These are phyloP conservation scores for Lactarius evosmus DNA, from an alignment of 768 basidiomycete species.

Conservation along the genomic window DNA sequence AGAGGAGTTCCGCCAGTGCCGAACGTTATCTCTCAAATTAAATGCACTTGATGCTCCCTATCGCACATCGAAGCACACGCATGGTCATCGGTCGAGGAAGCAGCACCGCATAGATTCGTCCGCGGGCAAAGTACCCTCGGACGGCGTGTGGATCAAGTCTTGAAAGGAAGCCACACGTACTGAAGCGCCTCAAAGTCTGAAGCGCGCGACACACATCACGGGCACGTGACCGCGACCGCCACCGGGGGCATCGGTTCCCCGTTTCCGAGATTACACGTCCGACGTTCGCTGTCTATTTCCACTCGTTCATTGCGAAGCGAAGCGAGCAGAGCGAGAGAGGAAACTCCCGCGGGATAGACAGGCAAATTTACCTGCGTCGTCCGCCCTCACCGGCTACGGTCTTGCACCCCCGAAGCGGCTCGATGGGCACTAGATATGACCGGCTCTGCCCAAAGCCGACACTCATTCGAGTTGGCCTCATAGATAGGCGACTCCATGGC, in stretches of 20 bases:
- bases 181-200: background rate
- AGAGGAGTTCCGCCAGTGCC: background rate
- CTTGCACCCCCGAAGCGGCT: background rate
- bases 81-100: background rate
- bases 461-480: too few relatives aligned
- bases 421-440: background rate
- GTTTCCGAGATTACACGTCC: background rate
- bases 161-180: background rate
- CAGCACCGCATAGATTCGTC: background rate
- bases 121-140: background rate
- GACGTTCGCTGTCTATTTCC: background rate
- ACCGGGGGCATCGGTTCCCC: background rate
- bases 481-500: background rate
- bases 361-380: background rate
- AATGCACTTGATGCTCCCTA: background rate
- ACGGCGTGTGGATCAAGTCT: slow-evolving; percentile 5
- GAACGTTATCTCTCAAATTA: background rate
- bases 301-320: background rate
- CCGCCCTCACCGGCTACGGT: background rate
- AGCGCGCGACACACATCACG: background rate
- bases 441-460: too few relatives aligned
- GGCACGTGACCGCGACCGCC: background rate
- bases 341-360: background rate
- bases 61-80: background rate
- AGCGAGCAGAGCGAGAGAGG: background rate